A percentile compares a stretch with the other conserved stretches of the same genome.
Evolutionary conservation across 768 basidiomycete species (phyloP).

Genomic region (Leccinum boreale): DNA sequence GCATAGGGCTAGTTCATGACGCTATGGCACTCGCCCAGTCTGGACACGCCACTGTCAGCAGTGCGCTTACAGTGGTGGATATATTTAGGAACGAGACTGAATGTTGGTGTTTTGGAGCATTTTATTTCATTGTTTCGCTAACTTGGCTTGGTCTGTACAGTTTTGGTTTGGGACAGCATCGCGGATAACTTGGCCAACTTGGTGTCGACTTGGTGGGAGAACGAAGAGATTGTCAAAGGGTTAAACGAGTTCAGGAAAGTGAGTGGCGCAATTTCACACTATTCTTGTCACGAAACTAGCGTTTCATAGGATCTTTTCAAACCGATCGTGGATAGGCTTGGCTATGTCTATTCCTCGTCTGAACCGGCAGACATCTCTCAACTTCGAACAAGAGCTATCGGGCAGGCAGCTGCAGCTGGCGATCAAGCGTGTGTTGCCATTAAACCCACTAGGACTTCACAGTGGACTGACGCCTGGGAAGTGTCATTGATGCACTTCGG

Average conservation of each 20-base stretch:
- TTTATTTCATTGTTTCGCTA: background rate
- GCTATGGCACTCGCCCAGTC: slow-evolving; percentile 76
- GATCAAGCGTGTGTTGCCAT: slow-evolving; percentile 35
- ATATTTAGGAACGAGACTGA: slow-evolving; percentile 73
- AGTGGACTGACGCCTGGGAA: slow-evolving; percentile 27
- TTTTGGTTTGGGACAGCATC: slow-evolving; percentile 80
- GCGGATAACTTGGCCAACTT: slow-evolving; percentile 52
- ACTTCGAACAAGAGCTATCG: slow-evolving; percentile 73
- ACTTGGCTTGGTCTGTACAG: slow-evolving; percentile 36
- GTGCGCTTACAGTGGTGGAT: slow-evolving; percentile 69
- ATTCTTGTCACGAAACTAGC: background rate
- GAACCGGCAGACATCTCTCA: slow-evolving; percentile 70
- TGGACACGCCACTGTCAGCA: slow-evolving; percentile 74
- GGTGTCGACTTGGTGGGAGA: slow-evolving; percentile 80
- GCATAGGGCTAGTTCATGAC: slow-evolving; percentile 87
- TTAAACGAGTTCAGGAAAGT: slow-evolving; percentile 63
- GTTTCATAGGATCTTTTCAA: slow-evolving; percentile 54
- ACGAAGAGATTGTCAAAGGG: slow-evolving; percentile 47
- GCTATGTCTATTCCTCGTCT: slow-evolving; percentile 64
- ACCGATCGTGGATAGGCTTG: slow-evolving; percentile 76
- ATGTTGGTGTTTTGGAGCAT: slow-evolving; percentile 42
- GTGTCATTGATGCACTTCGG: slow-evolving; percentile 71
- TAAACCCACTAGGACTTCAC: background rate
- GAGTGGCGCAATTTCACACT: slow-evolving; percentile 20
- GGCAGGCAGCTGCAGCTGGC: slow-evolving; percentile 46